Evolutionary conservation across 805 yeast species (phyloP).

Genomic region (Naumovozyma castellii): DNA sequence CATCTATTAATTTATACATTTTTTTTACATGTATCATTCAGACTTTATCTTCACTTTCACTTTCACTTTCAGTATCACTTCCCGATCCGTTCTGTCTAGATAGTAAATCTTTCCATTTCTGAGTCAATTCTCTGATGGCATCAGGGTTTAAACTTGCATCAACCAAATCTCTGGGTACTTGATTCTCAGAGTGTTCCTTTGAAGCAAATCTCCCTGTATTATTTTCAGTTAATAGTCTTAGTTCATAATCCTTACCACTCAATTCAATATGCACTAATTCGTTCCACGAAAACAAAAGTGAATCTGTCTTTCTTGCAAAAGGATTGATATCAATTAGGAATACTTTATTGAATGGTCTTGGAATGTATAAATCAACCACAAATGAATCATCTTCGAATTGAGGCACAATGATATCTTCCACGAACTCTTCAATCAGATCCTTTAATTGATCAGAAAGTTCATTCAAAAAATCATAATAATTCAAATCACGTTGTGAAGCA

Average conservation of each 20-base stretch:
- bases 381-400: slow-evolving; percentile 47
- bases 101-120: slow-evolving; percentile 44
- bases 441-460: slow-evolving; percentile 41
- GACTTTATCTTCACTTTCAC: too few species aligned
- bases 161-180: slow-evolving; percentile 84
- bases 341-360: slow-evolving; percentile 58
- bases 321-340: slow-evolving; percentile 83
- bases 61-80: background rate
- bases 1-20: too few species aligned
- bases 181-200: slow-evolving; percentile 80
- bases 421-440: slow-evolving; percentile 44
- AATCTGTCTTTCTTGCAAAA: slow-evolving; percentile 66
- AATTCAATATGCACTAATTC: slow-evolving; percentile 41
- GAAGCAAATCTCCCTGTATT: slow-evolving; percentile 69
- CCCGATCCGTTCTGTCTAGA: slow-evolving; percentile 12
- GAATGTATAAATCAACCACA: slow-evolving; percentile 76
- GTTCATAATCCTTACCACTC: slow-evolving; percentile 31
- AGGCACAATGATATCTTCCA: slow-evolving; percentile 37
- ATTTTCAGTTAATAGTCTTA: slow-evolving; percentile 59
- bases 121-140: slow-evolving; percentile 59
- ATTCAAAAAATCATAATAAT: slow-evolving; percentile 63
- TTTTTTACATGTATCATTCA: too few species aligned
- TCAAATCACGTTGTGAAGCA: slow-evolving; percentile 77
- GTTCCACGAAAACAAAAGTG: slow-evolving; percentile 75
- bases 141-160: slow-evolving; percentile 68